phyloP scores from a whole-genome alignment of 2,329 filamentous ascomycete species.

The Microdochium nivale region DNA sequence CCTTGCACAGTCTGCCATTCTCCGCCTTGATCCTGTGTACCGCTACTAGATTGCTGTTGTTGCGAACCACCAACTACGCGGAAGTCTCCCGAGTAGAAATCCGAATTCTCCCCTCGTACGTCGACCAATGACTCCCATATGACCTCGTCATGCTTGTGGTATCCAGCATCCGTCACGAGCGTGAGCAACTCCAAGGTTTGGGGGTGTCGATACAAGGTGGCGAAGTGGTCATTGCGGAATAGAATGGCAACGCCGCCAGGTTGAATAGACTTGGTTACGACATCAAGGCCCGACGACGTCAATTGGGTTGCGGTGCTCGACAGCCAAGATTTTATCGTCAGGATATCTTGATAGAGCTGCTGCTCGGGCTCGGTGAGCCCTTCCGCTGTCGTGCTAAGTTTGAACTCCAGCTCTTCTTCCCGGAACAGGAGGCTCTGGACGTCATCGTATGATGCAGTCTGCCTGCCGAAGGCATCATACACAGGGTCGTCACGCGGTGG shows the following conservation, averaged over 20 bases:
- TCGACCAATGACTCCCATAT: slow-evolving; percentile 94
- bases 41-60: slow-evolving; percentile 9
- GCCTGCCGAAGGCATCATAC: slow-evolving; percentile 61
- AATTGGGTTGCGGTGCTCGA: slow-evolving; percentile 75
- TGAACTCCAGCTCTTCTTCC: slow-evolving; percentile 81
- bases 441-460: slow-evolving; percentile 82
- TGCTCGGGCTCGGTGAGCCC: slow-evolving; percentile 68
- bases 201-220: slow-evolving; percentile 85
- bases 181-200: slow-evolving; percentile 67
- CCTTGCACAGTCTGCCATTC: slow-evolving; percentile 49
- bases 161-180: slow-evolving; percentile 88
- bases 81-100: slow-evolving; percentile 88
- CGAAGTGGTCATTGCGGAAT: slow-evolving; percentile 96
- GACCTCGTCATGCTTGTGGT: slow-evolving; percentile 77
- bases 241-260: slow-evolving; percentile 81
- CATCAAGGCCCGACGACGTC: slow-evolving; percentile 70
- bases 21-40: slow-evolving; percentile 14
- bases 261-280: slow-evolving; percentile 60
- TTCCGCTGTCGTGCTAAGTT: slow-evolving; percentile 47
- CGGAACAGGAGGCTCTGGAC: slow-evolving; percentile 82
- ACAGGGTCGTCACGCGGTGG: slow-evolving; percentile 58
- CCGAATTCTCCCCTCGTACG: slow-evolving; percentile 72
- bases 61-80: slow-evolving; percentile 61
- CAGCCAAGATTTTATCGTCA: slow-evolving; percentile 79
- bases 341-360: slow-evolving; percentile 71